Percentiles rank a stretch among this genome's conserved stretches.
phyloP scores from a whole-genome alignment of 2,329 filamentous ascomycete genomes.

The Dendryphion nanum region DNA sequence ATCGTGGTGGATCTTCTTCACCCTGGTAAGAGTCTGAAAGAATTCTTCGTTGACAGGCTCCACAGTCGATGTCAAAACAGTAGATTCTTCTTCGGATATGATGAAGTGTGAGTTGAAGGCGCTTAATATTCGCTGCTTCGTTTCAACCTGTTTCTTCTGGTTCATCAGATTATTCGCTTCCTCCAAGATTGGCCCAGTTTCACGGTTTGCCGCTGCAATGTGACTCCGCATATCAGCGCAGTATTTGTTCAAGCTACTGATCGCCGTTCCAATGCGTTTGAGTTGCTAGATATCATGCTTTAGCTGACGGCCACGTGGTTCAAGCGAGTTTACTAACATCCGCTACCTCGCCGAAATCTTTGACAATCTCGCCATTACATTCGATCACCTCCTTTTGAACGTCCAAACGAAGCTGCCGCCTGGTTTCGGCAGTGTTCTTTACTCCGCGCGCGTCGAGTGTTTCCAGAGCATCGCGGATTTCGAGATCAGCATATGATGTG shows the following conservation, averaged over 20 bases:
- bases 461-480: conserved; percentile 80
- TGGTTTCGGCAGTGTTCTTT: conserved; percentile 72
- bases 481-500: conserved; percentile 86
- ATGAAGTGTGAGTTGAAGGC: conserved; percentile 82
- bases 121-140: conserved; percentile 73
- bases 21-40: conserved; percentile 72
- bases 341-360: conserved; percentile 84
- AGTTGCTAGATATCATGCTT: conserved; percentile 66
- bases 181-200: conserved; percentile 71
- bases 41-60: conserved; percentile 85
- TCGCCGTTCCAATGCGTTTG: conserved; percentile 74
- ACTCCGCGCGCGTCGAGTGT: conserved; percentile 72
- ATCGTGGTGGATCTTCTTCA: conserved; percentile 84
- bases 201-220: conserved; percentile 70
- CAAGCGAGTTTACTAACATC: conserved; percentile 59
- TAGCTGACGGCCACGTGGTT: neutral
- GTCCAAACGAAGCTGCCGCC: conserved; percentile 76
- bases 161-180: conserved; percentile 73
- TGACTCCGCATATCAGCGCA: conserved; percentile 79
- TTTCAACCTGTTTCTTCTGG: conserved; percentile 72
- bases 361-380: conserved; percentile 84
- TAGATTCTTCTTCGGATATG: conserved; percentile 75
- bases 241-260: conserved; percentile 74
- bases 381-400: conserved; percentile 90
- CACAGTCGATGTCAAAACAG: conserved; percentile 71